Evolutionary conservation across 768 basidiomycete genomes (phyloP), one percentile per base, ranked within the genome.

Genomic region (Termitomyces bulborhizus): DNA sequence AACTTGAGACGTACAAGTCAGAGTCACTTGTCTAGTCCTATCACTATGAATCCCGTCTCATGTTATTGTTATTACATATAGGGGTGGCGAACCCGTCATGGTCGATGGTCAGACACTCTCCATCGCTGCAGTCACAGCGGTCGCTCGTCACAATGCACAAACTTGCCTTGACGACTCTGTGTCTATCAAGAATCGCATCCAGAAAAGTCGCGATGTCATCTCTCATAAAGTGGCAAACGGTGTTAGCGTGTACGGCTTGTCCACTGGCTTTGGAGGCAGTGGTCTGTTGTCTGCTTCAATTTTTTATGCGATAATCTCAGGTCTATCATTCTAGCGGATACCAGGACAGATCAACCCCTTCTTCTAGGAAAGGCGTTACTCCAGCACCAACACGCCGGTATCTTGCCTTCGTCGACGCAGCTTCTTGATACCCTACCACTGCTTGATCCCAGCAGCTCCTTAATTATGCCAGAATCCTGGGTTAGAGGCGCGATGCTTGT

Each of bases 391-490:
- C 86, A 88, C 61, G 70, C 73, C 51, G 88, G 89, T 45, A 71
- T 90, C 15, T 73, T 89, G 11, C 79, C 86, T 37, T 76, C 81
- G 4, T 79, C 82, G 9, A 70, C 71, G 21, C 67, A 77, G 4
- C 64, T 74, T 6, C 74, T 74, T 6, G 62, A 75, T 45, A 72
- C 72, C 16, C 73, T 91, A 4, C 86, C 90, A 9, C 77, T 92
- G 27, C 74, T 81, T 16, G 88, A 92, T 61, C 85, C 86, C 0
- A 73, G 75, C 11, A 72, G 79, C 37, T 81, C 85, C 11, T 82
- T 82, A 32, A 81, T 75, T 50, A 93, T 94, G 89, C 92, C 92
- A 3, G 85, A 89, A 58, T 74, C 91, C 3, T 93, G 93, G 88
- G 91, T 93, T 31, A 83, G 86, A 27, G 88, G 85, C 37, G 87